Conservation (phyloP, 2,329 filamentous ascomycete species). For the Fusarium domesticum region DNA sequence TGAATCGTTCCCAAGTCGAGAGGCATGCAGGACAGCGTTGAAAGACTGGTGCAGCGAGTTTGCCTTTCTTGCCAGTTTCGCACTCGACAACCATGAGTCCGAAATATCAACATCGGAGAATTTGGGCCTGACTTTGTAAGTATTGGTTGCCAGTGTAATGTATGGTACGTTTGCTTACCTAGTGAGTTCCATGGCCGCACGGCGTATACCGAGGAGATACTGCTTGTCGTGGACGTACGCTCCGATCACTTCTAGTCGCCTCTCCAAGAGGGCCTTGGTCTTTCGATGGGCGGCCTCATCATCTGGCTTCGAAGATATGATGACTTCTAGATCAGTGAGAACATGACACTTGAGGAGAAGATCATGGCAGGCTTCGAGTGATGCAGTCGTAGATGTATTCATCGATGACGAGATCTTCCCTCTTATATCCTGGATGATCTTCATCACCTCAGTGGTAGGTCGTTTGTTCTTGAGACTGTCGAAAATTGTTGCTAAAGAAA, state of each 20-base stretch:
- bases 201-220: constrained; percentile 79
- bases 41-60: constrained; percentile 84
- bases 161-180: constrained; percentile 46
- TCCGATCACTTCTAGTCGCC: constrained; percentile 83
- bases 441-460: constrained; percentile 51
- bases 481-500: constrained; percentile 64
- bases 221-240: constrained; percentile 92
- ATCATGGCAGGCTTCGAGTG: constrained; percentile 80
- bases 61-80: constrained; percentile 80
- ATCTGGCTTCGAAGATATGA: constrained; percentile 52
- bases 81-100: constrained; percentile 79
- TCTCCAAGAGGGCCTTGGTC: constrained; percentile 50
- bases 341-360: constrained; percentile 83
- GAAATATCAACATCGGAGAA: constrained; percentile 75
- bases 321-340: constrained; percentile 79
- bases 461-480: constrained; percentile 57
- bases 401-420: constrained; percentile 70
- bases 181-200: constrained; percentile 81
- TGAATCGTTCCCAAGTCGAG: constrained; percentile 76
- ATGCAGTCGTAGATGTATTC: constrained; percentile 73
- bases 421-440: constrained; percentile 61
- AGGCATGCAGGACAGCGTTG: constrained; percentile 87
- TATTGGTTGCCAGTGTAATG: not conserved
- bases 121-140: constrained; percentile 41
- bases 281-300: constrained; percentile 39